Percentiles rank a stretch among this genome's conserved stretches.
Evolutionary conservation across 306 rosid species (phyloP).

Genomic region (Cucumis hystrix): DNA sequence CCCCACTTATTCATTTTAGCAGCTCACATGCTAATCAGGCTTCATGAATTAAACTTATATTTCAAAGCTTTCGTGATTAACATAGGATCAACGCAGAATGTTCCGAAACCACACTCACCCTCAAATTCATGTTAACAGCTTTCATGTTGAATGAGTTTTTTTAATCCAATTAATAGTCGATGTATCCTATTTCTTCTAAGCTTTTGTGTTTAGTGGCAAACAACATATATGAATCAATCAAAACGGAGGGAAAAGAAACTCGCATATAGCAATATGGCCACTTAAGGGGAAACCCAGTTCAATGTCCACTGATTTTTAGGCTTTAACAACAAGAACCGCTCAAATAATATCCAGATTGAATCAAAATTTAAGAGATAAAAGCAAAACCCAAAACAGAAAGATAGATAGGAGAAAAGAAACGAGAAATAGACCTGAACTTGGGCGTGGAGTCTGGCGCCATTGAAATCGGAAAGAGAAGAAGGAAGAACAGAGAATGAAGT

Average conservation of each 20-base stretch:
- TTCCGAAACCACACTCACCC: background rate
- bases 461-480: slow-evolving; percentile 76
- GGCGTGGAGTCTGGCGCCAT: slow-evolving; percentile 54
- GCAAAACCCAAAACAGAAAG: background rate
- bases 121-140: background rate
- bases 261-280: background rate
- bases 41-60: too few relatives aligned
- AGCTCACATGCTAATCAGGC: background rate
- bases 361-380: background rate
- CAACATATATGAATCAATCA: background rate
- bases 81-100: background rate
- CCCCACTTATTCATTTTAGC: background rate
- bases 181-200: background rate
- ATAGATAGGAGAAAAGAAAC: background rate
- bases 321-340: background rate
- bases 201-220: background rate
- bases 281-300: background rate
- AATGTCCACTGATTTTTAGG: background rate
- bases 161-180: background rate
- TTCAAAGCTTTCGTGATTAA: background rate
- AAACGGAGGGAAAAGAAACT: background rate
- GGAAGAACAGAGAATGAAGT: slow-evolving; percentile 66
- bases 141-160: background rate
- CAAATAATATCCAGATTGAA: background rate
- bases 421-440: slow-evolving; percentile 55